These are phyloP conservation scores for Claviceps cyperi DNA, from an alignment of 2,329 filamentous ascomycete genomes.

Conservation along the genomic window DNA sequence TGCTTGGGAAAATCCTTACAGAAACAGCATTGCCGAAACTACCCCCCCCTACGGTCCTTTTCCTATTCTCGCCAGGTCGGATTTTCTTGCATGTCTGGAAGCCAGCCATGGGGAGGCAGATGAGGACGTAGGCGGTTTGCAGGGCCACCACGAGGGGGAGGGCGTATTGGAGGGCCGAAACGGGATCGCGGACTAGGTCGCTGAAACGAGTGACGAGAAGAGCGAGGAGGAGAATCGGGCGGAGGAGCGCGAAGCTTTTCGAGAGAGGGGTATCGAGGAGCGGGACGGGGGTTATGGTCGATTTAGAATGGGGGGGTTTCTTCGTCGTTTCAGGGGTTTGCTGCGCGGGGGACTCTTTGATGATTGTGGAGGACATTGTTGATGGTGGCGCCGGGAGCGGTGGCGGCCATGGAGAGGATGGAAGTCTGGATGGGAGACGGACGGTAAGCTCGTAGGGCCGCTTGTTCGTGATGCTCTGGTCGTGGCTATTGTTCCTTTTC, in stretches of 20 bases:
- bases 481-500: neutral
- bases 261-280: conserved; percentile 24
- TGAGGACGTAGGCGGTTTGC: conserved; percentile 47
- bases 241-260: conserved; percentile 45
- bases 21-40: neutral
- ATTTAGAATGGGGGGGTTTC: conserved; percentile 11
- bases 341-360: conserved; percentile 17
- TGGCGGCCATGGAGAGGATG: neutral
- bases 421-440: neutral
- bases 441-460: neutral
- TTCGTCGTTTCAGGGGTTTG: conserved; percentile 10
- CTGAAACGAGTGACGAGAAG: conserved; percentile 50
- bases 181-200: conserved; percentile 54
- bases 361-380: conserved; percentile 24
- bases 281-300: conserved; percentile 22
- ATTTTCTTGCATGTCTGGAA: conserved; percentile 31
- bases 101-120: conserved; percentile 50
- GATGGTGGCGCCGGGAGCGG: conserved; percentile 17
- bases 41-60: conserved; percentile 12
- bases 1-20: neutral
- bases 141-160: conserved; percentile 48
- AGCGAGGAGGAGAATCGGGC: conserved; percentile 52
- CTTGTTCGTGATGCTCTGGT: neutral
- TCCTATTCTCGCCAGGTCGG: conserved; percentile 41
- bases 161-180: conserved; percentile 43